Conservation (phyloP, 1,284 basidiomycete species). For the Stygiomarasmius scandens region DNA sequence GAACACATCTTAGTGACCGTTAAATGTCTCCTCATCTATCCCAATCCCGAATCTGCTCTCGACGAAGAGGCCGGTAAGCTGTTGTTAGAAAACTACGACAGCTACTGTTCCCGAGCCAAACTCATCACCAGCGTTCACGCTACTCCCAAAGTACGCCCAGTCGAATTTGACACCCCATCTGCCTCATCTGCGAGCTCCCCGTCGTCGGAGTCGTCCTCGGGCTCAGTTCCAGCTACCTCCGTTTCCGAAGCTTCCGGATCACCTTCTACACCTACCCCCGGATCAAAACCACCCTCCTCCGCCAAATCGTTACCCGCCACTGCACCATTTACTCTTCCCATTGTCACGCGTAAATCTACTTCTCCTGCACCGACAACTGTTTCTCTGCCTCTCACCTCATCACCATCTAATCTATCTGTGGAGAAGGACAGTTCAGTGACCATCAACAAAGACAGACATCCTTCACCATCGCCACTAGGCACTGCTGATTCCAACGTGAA, state of each 20-base stretch:
- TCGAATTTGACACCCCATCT: constrained; percentile 64
- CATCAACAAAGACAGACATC: constrained; percentile 54
- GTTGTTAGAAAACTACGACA: constrained; percentile 85
- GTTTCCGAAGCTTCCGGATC: constrained; percentile 10
- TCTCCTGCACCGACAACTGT: constrained; percentile 35
- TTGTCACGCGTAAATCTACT: constrained; percentile 35
- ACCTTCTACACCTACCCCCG: constrained; percentile 16
- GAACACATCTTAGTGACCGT: constrained; percentile 89
- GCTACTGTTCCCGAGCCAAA: constrained; percentile 79
- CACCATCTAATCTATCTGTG: constrained; percentile 36
- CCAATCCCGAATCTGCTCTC: constrained; percentile 93
- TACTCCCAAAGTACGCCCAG: constrained; percentile 66
- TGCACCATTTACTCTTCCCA: constrained; percentile 24
- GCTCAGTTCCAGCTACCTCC: not conserved
- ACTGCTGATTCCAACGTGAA: constrained; percentile 71
- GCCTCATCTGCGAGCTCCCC: constrained; percentile 20
- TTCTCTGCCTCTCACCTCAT: constrained; percentile 39
- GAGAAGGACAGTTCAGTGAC: constrained; percentile 37
- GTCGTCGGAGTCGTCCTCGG: not conserved
- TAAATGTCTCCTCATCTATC: constrained; percentile 94
- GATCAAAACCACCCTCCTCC: constrained; percentile 17
- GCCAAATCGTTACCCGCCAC: constrained; percentile 23
- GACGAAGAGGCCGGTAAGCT: constrained; percentile 95
- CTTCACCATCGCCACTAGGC: constrained; percentile 64
- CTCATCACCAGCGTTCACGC: constrained; percentile 88